A percentile compares a stretch with the other conserved stretches of the same genome.
phyloP scores from a whole-genome alignment of 192 early-diverging fungal genomes.

The Phlyctochytrium arcticum region DNA sequence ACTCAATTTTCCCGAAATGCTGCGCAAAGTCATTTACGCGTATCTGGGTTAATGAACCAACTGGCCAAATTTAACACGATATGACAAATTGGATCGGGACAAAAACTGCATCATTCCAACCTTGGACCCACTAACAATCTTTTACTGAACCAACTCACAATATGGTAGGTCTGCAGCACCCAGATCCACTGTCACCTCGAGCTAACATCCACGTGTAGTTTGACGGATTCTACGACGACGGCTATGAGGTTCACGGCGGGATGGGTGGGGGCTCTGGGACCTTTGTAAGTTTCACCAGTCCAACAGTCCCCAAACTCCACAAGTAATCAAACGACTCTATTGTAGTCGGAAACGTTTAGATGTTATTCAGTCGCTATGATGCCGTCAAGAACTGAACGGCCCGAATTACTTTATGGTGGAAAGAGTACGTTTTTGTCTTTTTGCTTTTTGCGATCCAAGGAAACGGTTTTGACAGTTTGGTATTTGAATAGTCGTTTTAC shows the following conservation, averaged over 20 bases:
- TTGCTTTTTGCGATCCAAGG: background rate
- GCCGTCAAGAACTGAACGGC: conserved; percentile 63
- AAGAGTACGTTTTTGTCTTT: conserved; percentile 57
- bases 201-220: background rate
- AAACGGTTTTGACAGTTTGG: background rate
- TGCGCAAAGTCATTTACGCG: too few relatives aligned
- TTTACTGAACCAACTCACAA: too few relatives aligned
- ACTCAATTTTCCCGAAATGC: too few relatives aligned
- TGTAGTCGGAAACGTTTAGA: conserved; percentile 37
- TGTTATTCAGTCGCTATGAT: conserved; percentile 72
- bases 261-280: background rate
- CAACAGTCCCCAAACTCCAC: background rate
- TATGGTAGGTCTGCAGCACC: too few relatives aligned
- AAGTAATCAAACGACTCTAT: background rate
- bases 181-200: too few relatives aligned
- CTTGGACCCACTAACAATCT: too few relatives aligned
- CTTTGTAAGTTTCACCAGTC: background rate
- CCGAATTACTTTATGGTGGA: conserved; percentile 72
- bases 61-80: too few relatives aligned
- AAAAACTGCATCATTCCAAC: too few relatives aligned
- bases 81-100: too few relatives aligned
- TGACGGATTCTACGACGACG: conserved; percentile 4
- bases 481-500: conserved; percentile 61
- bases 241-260: background rate
- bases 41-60: too few relatives aligned